Base-by-base conservation (phyloP, 1,139 yeast species). In the Candida tetrigidarum region DNA sequence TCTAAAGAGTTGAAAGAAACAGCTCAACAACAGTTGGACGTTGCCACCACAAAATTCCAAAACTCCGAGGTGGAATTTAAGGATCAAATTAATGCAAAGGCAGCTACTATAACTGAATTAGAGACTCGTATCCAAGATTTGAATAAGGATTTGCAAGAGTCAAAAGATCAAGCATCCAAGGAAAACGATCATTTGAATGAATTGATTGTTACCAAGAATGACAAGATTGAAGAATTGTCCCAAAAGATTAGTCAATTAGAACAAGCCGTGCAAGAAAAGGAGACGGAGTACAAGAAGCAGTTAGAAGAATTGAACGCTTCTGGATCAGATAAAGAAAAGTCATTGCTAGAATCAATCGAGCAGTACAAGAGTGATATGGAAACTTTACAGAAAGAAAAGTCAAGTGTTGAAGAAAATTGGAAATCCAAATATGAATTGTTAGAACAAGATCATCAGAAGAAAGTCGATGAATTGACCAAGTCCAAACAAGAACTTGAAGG, bases 141-240 rank as follows among this genome's bases (percentile, higher is more conserved):
- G 12, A 14, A 19, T 5, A 25, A 37, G 10, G 28, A 19, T 14
- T 29, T 37, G 19, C 14, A 32, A 18, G 26, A 32, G 8, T 15
- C 15, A 5, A 14, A 30, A n/a, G 30, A 32, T 20, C 22, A 25
- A 9, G 12, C 10, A 4, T 12, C 10, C 11, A 38, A 38, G 10
- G 44, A 47, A 18, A 15, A 43, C 12, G 15, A 16, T 2, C 20
- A 30, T 16, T 41, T 43, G 18, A 33, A 35, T 8, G 36, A 42
- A n/a, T 39, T 42, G 29, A 18, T 41, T 12, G 39, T 26, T 5
- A 11, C 44, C 7, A 48, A 48, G 35, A 42, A 37, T 16, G 19
- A 25, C 10, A 9, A 40, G 10, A 29, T 42, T 10, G 27, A 39
- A 10, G 38, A 43, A 29, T 16, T 47, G 19, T 15, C 25, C 9